phyloP scores from a whole-genome alignment of 2,329 filamentous ascomycete species.

The Bipolaris sorokiniana region DNA sequence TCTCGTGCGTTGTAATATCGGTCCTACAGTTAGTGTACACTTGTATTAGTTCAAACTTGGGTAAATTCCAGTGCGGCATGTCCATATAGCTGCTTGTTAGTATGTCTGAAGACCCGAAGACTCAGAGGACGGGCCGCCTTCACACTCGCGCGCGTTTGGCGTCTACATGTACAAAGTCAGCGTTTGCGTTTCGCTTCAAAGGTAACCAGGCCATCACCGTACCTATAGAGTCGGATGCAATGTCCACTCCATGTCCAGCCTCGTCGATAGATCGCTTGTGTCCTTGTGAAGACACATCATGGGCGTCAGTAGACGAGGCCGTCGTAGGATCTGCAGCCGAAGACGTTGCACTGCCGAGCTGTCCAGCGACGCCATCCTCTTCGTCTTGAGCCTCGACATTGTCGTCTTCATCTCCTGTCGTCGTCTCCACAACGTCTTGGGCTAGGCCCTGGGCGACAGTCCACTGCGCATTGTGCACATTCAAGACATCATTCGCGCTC shows the following conservation, averaged over 20 bases:
- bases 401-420: constrained; percentile 23
- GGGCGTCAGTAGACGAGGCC: constrained; percentile 32
- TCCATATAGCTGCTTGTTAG: constrained; percentile 29
- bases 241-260: constrained; percentile 36
- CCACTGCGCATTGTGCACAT: constrained; percentile 31
- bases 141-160: constrained; percentile 42
- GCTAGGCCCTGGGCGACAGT: constrained; percentile 19
- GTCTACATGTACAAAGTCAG: constrained; percentile 32
- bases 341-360: constrained; percentile 34
- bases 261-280: constrained; percentile 44
- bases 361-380: constrained; percentile 34
- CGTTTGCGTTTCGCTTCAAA: constrained; percentile 3
- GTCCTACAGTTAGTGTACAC: constrained; percentile 15
- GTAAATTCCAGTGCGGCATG: background rate
- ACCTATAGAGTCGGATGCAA: constrained; percentile 39
- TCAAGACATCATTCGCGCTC: constrained; percentile 26
- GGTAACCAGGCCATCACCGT: constrained; percentile 4
- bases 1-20: background rate
- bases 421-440: constrained; percentile 11
- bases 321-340: constrained; percentile 35
- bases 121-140: constrained; percentile 30
- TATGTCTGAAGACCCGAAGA: constrained; percentile 12
- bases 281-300: constrained; percentile 37
- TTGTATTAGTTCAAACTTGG: constrained; percentile 9
- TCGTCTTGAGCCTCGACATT: constrained; percentile 25